phyloP scores from a whole-genome alignment of 345 rosid genomes.

The Camelina sativa region DNA sequence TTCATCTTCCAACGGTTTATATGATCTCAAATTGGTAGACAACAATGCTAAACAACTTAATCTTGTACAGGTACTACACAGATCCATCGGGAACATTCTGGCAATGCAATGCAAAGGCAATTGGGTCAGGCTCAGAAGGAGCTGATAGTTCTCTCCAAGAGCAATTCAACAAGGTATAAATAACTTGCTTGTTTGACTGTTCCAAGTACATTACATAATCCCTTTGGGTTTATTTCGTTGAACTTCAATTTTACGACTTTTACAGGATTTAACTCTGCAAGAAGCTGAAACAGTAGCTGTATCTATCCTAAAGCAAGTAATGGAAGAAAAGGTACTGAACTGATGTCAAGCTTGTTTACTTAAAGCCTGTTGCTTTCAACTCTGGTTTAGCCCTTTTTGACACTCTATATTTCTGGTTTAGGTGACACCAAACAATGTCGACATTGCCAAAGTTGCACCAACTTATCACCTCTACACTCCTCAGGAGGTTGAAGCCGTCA shows the following conservation, averaged over 20 bases:
- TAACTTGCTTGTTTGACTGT: neutral
- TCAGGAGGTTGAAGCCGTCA: conserved; percentile 91
- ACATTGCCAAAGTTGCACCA: conserved; percentile 89
- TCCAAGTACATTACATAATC: too few species aligned
- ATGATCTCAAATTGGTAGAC: conserved; percentile 1
- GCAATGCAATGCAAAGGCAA: conserved; percentile 96
- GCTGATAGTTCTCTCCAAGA: conserved; percentile 94
- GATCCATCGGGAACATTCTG: conserved; percentile 97
- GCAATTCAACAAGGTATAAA: conserved; percentile 77
- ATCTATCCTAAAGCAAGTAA: conserved; percentile 87
- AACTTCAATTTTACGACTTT: neutral
- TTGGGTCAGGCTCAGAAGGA: conserved; percentile 95
- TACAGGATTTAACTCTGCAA: conserved; percentile 73
- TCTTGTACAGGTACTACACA: conserved; percentile 69
- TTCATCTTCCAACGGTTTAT: neutral
- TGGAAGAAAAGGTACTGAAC: conserved; percentile 80
- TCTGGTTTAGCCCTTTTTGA: neutral
- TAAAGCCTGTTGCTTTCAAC: neutral
- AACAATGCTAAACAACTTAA: neutral
- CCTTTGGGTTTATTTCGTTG: neutral
- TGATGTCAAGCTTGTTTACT: neutral
- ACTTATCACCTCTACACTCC: conserved; percentile 91
- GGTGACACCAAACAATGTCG: conserved; percentile 79
- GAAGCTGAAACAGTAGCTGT: conserved; percentile 87
- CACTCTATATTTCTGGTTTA: neutral